phyloP scores from a whole-genome alignment of 2,329 filamentous ascomycete species.

The Lachnum nothofagi region DNA sequence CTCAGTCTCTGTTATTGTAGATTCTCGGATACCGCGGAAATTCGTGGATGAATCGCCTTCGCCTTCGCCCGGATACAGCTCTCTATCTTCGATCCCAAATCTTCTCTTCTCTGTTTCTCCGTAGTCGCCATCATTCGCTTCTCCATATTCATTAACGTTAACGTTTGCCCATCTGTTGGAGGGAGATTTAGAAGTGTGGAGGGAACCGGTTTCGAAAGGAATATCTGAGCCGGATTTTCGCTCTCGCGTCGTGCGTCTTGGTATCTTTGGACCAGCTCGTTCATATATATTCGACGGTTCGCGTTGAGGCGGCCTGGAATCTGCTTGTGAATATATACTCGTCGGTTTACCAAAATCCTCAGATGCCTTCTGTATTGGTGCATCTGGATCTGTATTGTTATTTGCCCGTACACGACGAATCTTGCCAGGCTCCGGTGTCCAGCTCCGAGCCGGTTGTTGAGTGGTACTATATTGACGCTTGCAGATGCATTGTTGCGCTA shows the following conservation, averaged over 20 bases:
- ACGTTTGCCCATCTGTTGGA: not conserved
- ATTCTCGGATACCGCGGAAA: conserved; percentile 26
- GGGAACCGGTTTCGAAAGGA: not conserved
- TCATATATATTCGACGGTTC: no score
- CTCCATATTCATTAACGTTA: conserved; percentile 9
- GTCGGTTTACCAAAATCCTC: no score
- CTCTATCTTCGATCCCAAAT: conserved; percentile 12
- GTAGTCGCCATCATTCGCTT: conserved; percentile 5
- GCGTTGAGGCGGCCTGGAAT: no score
- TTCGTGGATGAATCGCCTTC: conserved; percentile 20
- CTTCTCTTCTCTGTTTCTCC: not conserved
- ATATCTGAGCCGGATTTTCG: not conserved
- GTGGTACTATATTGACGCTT: not conserved
- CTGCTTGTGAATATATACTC: no score
- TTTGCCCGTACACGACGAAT: no score
- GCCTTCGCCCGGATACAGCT: conserved; percentile 10
- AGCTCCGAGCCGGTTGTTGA: no score
- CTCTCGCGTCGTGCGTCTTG: not conserved
- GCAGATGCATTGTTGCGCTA: not conserved
- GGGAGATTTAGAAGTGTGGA: not conserved
- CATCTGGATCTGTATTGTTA: no score
- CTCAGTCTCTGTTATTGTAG: conserved; percentile 56
- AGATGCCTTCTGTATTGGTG: no score
- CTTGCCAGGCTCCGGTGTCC: no score
- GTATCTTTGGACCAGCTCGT: not conserved